Base-by-base conservation (phyloP, 1,284 basidiomycete genomes). In the Butyriboletus pseudospeciosus region DNA sequence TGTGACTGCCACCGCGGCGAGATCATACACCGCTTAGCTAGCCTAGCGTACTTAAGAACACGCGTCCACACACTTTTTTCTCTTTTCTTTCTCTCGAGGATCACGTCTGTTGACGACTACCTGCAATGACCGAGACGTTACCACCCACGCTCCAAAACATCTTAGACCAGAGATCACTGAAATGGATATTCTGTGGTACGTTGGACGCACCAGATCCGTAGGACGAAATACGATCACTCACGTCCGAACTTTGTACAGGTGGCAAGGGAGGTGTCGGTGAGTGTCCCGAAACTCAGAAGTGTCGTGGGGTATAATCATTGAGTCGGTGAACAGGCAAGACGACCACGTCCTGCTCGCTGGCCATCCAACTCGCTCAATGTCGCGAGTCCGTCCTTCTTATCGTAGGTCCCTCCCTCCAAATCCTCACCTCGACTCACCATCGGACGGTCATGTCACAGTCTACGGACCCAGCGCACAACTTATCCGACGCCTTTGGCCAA, bases 401-500 rank as follows among this genome's bases (percentile, higher is more conserved):
- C 63, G 94, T 96, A 70, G 65, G 92, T 78, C 36, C 28, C n/a
- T 32, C 25, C 39, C 1, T 46, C 9, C n/a, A 13, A 35, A 16
- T 37, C 26, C 28, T 36, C 20, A 39, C 52, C 49, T 35, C 42
- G 7, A 38, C 14, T 39, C 35, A 40, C 40, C 35, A 47, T 45
- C 48, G 32, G n/a, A 55, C 40, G 20, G 20, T 47, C 35, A 10
- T 38, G 14, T n/a, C 41, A 35, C 30, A 97, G 94, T 98, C 95
- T 13, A 99, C 96, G 9, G 96, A 99, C 74, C 97, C 96, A 13
- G 96, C 96, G 39, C 96, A 99, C 78, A 99, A 99, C 74, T 79
- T 99, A 39, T 98, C 95, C 16, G 96, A 99, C 74, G 96, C 97
- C 8, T 99, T 99, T 72, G 92, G 94, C 13, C 96, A 99, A 71